Percentiles rank a stretch among this genome's conserved stretches.
Evolutionary conservation across 108 stramenopile genomes (phyloP).

Genomic region (Fistulifera pelliculosa): DNA sequence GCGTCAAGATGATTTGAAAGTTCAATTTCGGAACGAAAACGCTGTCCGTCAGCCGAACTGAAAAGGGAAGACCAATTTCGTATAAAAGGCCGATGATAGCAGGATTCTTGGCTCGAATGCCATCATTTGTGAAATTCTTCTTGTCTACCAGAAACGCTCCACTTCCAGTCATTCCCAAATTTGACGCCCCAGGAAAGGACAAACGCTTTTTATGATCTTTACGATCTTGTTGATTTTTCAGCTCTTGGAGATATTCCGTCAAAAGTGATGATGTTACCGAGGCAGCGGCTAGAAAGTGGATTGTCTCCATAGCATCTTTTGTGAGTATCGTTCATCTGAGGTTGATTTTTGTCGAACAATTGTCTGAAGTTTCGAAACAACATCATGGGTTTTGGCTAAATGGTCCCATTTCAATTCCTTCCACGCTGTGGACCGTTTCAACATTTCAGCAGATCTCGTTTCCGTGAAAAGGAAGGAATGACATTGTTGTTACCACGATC

Average conservation of each 20-base stretch:
- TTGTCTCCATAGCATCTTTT: constrained; percentile 29
- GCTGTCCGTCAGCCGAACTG: constrained; percentile 67
- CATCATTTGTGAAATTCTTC: constrained; percentile 66
- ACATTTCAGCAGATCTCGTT: constrained; percentile 21
- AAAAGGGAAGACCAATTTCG: constrained; percentile 75
- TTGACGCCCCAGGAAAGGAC: neutral
- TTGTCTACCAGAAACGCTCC: constrained; percentile 15
- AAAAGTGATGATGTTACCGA: constrained; percentile 28
- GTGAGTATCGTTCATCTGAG: constrained; percentile 24
- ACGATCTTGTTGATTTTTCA: constrained; percentile 12
- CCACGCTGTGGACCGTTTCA: constrained; percentile 48
- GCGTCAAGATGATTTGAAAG: constrained; percentile 67
- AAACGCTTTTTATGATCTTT: neutral
- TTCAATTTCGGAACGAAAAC: constrained; percentile 70
- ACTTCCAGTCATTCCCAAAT: neutral
- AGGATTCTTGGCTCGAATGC: constrained; percentile 58
- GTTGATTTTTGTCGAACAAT: constrained; percentile 34
- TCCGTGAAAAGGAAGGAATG: constrained; percentile 29
- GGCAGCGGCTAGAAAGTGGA: constrained; percentile 22
- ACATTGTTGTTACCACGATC: neutral
- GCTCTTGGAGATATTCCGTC: constrained; percentile 17
- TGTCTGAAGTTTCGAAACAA: constrained; percentile 41
- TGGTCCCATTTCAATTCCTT: constrained; percentile 45
- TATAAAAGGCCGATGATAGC: constrained; percentile 63
- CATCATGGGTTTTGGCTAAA: constrained; percentile 42